phyloP scores from a whole-genome alignment of 345 rosid genomes.

The Citrus sinensis region DVS_A1.0 CM039163.1:2147001-2147500 shows the following conservation, averaged over 20 bases:
- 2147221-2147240: conserved; percentile 4
- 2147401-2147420: conserved; percentile 36
- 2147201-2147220: conserved; percentile 6
- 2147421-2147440: background rate
- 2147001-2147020: conserved; percentile 40
- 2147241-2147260: conserved; percentile 13
- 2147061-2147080: conserved; percentile 39
- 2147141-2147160: conserved; percentile 45
- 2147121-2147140: conserved; percentile 61
- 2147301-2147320: conserved; percentile 33
- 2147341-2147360: conserved; percentile 43
- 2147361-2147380: conserved; percentile 43
- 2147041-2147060: conserved; percentile 38
- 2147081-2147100: conserved; percentile 63
- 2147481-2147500: background rate
- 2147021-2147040: conserved; percentile 48
- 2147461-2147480: background rate
- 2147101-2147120: conserved; percentile 55
- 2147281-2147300: conserved; percentile 25
- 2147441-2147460: conserved; percentile 10
- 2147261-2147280: conserved; percentile 22
- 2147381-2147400: conserved; percentile 45
- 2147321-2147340: conserved; percentile 40
- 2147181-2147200: conserved; percentile 5
- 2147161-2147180: conserved; percentile 21